Evolutionary conservation across 1,284 basidiomycete species (phyloP).

Genomic region (Mrakiaceae sp.): DNA sequence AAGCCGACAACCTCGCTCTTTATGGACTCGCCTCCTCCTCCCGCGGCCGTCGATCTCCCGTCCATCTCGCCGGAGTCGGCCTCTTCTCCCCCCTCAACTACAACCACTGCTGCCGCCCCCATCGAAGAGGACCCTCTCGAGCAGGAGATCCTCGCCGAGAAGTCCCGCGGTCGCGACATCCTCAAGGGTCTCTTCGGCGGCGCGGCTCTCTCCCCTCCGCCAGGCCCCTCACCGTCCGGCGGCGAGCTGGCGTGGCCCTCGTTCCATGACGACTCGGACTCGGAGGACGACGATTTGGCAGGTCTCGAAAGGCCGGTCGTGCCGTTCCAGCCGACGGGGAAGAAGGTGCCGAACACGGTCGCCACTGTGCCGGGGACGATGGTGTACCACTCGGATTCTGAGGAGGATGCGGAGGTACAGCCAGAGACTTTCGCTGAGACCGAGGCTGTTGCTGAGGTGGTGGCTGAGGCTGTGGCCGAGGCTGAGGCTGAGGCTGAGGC

Average conservation of each 20-base stretch:
- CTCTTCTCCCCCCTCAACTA: conserved; percentile 1
- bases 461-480: neutral
- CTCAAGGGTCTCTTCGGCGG: neutral
- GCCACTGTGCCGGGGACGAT: conserved; percentile 1
- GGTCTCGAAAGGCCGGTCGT: neutral
- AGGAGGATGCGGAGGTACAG: no score
- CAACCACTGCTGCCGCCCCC: neutral
- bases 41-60: conserved; percentile 3
- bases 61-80: conserved; percentile 10
- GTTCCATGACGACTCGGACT: neutral
- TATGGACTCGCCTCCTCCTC: conserved; percentile 2
- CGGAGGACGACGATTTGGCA: conserved; percentile 20
- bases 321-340: conserved; percentile 19
- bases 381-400: no score
- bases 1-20: conserved; percentile 17
- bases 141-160: conserved; percentile 21
- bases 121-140: neutral
- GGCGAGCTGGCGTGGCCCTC: neutral
- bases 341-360: conserved; percentile 37
- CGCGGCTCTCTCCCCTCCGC: neutral
- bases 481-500: neutral
- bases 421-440: neutral
- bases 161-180: conserved; percentile 12
- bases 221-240: no score
- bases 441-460: neutral